Conservation (phyloP, 2,329 filamentous ascomycete genomes). For the Trichoderma atrobrunneum region DNA sequence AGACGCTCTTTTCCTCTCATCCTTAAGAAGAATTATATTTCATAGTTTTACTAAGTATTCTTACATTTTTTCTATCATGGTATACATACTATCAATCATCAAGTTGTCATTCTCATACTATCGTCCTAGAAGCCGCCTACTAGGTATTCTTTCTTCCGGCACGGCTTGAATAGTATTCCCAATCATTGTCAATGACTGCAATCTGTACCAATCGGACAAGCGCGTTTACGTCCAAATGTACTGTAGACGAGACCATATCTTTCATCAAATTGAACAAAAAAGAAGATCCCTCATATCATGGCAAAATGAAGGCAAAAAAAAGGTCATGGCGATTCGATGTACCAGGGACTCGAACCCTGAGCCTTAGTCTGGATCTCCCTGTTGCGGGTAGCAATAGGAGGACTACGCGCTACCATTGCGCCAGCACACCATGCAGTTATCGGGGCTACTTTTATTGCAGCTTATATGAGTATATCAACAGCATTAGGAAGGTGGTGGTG, state of each 20-base stretch:
- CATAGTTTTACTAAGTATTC: neutral
- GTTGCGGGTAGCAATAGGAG: slow-evolving; percentile 18
- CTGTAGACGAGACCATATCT: rapidly evolving
- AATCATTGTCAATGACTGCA: too few species aligned
- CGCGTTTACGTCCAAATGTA: neutral
- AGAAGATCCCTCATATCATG: neutral
- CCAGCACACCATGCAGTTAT: slow-evolving; percentile 20
- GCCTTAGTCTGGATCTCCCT: slow-evolving; percentile 19
- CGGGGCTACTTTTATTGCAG: neutral
- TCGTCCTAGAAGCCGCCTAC: neutral
- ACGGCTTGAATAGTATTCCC: too few species aligned
- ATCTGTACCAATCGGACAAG: neutral
- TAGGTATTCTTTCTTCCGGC: neutral
- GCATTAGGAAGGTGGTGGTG: neutral
- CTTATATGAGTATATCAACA: neutral
- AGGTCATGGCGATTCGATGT: slow-evolving; percentile 1
- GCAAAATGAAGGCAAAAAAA: neutral
- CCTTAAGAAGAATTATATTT: neutral
- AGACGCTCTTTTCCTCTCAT: neutral
- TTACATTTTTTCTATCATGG: neutral
- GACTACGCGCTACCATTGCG: slow-evolving; percentile 22
- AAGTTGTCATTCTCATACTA: neutral
- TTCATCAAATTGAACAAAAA: neutral
- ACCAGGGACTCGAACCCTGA: slow-evolving; percentile 22
- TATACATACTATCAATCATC: neutral